Base-by-base conservation (phyloP, 345 rosid species). In the Aquilaria malaccensis region DNA sequence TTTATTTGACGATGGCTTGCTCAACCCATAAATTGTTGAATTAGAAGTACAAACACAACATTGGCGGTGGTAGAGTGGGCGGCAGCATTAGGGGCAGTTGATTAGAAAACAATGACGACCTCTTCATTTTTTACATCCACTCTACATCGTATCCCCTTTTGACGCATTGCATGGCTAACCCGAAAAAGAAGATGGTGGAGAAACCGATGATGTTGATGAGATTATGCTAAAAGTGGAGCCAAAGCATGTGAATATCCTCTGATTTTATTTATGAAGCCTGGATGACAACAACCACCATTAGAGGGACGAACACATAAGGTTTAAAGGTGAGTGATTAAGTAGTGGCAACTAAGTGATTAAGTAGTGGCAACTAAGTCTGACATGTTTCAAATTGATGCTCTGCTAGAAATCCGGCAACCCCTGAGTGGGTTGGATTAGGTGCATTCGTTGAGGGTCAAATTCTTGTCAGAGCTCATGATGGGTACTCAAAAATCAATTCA, bases 341-440 rank as follows among this genome's bases (percentile, higher is more conserved):
- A 22, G 22, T 22, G 22, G 22, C 22, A 22, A 22, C 22, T 22
- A 22, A 22, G 22, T 22, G 22, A 22, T 22, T 22, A 22, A 22
- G 54, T 87, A 85, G 70, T 93, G 98, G 61, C 89, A 93, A 45
- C 98, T 97, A 9, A 93, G 68, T 67, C 89, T 93, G 12, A 93
- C 96, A 68, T 93, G 79, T 72, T 93, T 89, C 48, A 89, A 76
- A 67, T 87, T 93, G 59, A 93, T 94, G 71, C 86, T 89, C 59
- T 85, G 97, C 56, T 80, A 77, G 77, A 90, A 87, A 82, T 89
- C 94, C 1, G 95, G 98, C 56, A 93, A 74, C 68, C 84, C 64
- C 56, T 84, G 58, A 10, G 76, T 57, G 30, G 69, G 79, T 45
- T 69, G 93, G 89, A 85, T 86, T 78, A 85, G 63, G 83, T 85